phyloP scores from a whole-genome alignment of 2,329 filamentous ascomycete species.

The Metarhizium sp. region DNA sequence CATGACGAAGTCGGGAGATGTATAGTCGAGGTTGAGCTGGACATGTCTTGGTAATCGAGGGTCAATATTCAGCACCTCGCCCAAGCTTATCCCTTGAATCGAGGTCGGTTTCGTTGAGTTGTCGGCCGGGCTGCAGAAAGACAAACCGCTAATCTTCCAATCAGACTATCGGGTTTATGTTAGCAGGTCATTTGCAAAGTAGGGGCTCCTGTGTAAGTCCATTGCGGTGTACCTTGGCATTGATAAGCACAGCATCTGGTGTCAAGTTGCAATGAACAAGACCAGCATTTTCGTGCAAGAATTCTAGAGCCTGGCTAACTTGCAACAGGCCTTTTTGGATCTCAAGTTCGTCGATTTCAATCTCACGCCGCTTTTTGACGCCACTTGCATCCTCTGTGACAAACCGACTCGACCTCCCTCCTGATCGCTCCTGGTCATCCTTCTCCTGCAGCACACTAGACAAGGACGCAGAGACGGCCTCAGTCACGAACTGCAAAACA shows the following conservation, averaged over 20 bases:
- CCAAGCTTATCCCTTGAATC: constrained; percentile 69
- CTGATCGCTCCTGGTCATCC: constrained; percentile 69
- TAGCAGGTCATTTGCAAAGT: neutral
- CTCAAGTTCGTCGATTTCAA: constrained; percentile 94
- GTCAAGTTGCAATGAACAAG: constrained; percentile 92
- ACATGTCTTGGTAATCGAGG: constrained; percentile 71
- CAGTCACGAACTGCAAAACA: constrained; percentile 91
- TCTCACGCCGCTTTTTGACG: constrained; percentile 61
- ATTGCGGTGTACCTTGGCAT: constrained; percentile 60
- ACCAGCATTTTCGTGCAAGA: constrained; percentile 88
- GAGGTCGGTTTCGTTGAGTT: constrained; percentile 65
- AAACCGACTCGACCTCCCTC: constrained; percentile 67
- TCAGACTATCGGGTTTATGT: constrained; percentile 53
- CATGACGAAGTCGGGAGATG: constrained; percentile 87
- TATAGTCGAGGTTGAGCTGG: constrained; percentile 86
- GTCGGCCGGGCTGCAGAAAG: constrained; percentile 77
- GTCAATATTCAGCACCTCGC: constrained; percentile 78
- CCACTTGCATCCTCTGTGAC: constrained; percentile 73
- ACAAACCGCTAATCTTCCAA: constrained; percentile 96
- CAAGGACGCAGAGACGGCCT: constrained; percentile 83
- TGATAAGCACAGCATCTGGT: constrained; percentile 87
- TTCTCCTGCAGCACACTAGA: constrained; percentile 76
- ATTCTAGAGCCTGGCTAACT: constrained; percentile 87
- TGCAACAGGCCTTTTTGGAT: constrained; percentile 95
- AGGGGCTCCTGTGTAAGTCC: neutral